Conservation (phyloP, 169 alveolate species). For the Plasmodium gonderi region DNA sequence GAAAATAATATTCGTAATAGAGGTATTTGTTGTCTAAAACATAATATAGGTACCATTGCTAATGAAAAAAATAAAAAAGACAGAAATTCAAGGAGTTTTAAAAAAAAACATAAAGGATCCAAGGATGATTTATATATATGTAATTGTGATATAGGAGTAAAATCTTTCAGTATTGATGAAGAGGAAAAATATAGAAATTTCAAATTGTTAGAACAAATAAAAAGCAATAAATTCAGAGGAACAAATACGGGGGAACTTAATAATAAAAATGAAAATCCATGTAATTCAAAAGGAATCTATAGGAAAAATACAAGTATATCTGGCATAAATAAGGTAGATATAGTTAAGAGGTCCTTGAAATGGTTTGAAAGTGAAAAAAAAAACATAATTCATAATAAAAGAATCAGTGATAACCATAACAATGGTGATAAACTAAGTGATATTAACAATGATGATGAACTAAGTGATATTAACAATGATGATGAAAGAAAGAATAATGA, state of each 20-base stretch:
- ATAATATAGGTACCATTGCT: not conserved
- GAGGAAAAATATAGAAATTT: slow-evolving; percentile 25
- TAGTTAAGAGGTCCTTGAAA: not conserved
- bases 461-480: too few relatives aligned
- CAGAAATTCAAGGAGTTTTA: not conserved
- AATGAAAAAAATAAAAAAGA: not conserved
- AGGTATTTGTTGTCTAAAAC: slow-evolving; percentile 6
- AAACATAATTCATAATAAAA: not conserved
- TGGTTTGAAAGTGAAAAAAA: not conserved
- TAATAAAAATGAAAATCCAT: not conserved
- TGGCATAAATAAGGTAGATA: not conserved
- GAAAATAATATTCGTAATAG: not conserved
- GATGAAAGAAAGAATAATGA: slow-evolving; percentile 1
- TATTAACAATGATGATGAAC: not conserved
- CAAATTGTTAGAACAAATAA: slow-evolving; percentile 57
- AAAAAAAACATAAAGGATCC: not conserved
- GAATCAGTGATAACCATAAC: not conserved
- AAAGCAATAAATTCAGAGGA: not conserved
- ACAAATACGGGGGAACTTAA: not conserved
- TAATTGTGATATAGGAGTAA: slow-evolving; percentile 39
- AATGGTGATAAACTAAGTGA: not conserved
- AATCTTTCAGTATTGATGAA: slow-evolving; percentile 40
- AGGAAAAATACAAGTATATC: not conserved
- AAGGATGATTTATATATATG: not conserved
- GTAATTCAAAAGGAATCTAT: slow-evolving; percentile 11